These are phyloP conservation scores for Acanthamoeba triangularis DNA, from an alignment of 208 protist species.

Conservation along the genomic window DNA sequence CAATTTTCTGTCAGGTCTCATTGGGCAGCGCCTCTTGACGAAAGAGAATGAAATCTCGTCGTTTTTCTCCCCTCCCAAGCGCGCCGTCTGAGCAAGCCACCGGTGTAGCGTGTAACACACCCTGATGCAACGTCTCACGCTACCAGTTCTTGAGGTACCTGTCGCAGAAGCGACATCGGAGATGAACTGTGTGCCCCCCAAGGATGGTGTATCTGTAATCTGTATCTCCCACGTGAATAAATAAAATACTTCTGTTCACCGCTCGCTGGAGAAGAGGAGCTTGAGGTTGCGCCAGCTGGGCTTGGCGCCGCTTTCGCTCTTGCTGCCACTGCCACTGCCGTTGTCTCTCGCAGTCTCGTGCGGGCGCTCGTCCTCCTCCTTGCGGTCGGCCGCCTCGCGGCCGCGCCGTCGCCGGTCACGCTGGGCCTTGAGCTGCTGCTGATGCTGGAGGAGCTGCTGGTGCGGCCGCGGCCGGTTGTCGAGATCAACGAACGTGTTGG, in stretches of 20 bases:
- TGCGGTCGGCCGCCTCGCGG: background rate
- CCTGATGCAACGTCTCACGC: no score
- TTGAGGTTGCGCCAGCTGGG: constrained; percentile 45
- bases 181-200: no score
- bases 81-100: no score
- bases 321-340: no score
- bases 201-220: no score
- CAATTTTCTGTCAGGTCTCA: no score
- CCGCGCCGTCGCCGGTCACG: background rate
- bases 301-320: background rate
- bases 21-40: no score
- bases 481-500: background rate
- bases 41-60: no score
- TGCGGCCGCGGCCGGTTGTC: background rate
- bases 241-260: background rate
- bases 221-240: background rate
- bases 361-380: background rate
- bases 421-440: constrained; percentile 3
- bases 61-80: no score
- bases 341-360: background rate
- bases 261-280: background rate
- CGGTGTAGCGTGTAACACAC: no score
- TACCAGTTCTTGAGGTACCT: no score
- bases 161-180: no score
- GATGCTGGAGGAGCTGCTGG: background rate